These are phyloP conservation scores for Dissophora ornata DNA, from an alignment of 192 early-diverging fungal genomes.

Conservation along the genomic window DNA sequence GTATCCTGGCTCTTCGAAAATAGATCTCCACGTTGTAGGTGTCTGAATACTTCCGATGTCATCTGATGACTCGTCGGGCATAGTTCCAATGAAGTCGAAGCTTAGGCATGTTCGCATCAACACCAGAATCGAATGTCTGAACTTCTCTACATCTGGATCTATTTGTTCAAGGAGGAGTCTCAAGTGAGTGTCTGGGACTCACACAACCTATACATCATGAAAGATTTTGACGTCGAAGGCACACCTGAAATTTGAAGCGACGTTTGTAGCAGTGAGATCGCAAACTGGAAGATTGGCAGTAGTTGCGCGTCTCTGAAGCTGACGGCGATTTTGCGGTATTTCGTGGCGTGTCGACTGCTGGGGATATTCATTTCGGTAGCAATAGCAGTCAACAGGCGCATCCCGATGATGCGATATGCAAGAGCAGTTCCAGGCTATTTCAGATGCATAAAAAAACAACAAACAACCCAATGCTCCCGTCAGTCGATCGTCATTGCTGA, in stretches of 20 bases:
- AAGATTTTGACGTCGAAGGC: too few species aligned
- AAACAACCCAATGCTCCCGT: background rate
- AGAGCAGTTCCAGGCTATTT: conserved; percentile 19
- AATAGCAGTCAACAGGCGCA: conserved; percentile 37
- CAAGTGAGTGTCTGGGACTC: background rate
- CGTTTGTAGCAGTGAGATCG: conserved; percentile 12
- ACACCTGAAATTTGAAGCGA: conserved; percentile 32
- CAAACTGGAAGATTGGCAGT: conserved; percentile 42
- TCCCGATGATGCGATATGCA: conserved; percentile 29
- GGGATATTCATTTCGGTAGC: conserved; percentile 38
- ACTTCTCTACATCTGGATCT: conserved; percentile 34
- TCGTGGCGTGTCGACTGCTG: conserved; percentile 29
- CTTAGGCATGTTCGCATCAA: conserved; percentile 39
- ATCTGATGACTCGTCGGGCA: conserved; percentile 48
- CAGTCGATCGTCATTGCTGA: background rate
- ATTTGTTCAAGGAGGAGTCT: background rate
- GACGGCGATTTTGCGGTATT: conserved; percentile 42
- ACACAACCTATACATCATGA: too few species aligned
- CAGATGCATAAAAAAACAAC: background rate
- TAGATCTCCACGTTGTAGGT: conserved; percentile 81
- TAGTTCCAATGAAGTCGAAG: conserved; percentile 47
- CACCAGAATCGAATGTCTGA: conserved; percentile 39
- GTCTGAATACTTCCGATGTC: conserved; percentile 66
- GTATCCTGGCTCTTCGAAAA: conserved; percentile 78
- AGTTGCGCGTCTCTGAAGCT: conserved; percentile 46